A percentile compares a stretch with the other conserved stretches of the same genome.
These are phyloP conservation scores for Podila epigama DNA, from an alignment of 192 early-diverging fungal genomes.

Conservation along the genomic window DNA sequence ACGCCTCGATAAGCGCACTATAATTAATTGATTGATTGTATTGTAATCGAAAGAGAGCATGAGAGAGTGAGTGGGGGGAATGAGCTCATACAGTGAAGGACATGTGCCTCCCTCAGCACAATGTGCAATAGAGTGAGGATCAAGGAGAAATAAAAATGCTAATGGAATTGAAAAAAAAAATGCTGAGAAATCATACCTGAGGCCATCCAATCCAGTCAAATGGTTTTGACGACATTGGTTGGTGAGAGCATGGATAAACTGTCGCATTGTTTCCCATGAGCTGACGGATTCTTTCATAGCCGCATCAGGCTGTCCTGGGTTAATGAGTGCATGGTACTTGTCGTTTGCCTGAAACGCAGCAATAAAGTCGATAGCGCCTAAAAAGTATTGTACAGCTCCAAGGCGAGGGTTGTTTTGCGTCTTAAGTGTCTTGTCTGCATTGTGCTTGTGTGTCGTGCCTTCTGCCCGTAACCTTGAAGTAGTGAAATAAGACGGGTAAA, in stretches of 20 bases:
- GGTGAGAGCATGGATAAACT: slow-evolving; percentile 40
- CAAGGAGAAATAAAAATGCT: neutral
- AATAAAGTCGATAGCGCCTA: slow-evolving; percentile 44
- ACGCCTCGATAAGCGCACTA: slow-evolving; percentile 32
- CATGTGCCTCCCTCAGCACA: neutral
- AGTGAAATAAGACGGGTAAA: neutral
- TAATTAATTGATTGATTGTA: neutral
- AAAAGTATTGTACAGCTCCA: slow-evolving; percentile 39
- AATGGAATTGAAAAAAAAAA: neutral
- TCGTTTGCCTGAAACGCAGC: slow-evolving; percentile 44
- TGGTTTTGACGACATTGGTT: slow-evolving; percentile 41
- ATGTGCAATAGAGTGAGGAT: neutral
- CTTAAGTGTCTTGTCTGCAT: slow-evolving; percentile 28
- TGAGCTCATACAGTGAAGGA: neutral
- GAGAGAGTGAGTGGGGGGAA: neutral
- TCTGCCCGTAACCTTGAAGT: slow-evolving; percentile 17
- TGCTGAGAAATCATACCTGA: slow-evolving; percentile 17
- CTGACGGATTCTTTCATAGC: slow-evolving; percentile 35
- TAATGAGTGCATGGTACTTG: slow-evolving; percentile 30
- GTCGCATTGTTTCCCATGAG: slow-evolving; percentile 48
- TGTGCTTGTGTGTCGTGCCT: slow-evolving; percentile 29
- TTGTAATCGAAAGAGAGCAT: neutral
- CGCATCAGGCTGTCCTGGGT: slow-evolving; percentile 32
- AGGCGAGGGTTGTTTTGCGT: slow-evolving; percentile 23
- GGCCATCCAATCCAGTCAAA: slow-evolving; percentile 29